phyloP scores from a whole-genome alignment of 495 filamentous ascomycete species.

The Immersiella caudata region DNA sequence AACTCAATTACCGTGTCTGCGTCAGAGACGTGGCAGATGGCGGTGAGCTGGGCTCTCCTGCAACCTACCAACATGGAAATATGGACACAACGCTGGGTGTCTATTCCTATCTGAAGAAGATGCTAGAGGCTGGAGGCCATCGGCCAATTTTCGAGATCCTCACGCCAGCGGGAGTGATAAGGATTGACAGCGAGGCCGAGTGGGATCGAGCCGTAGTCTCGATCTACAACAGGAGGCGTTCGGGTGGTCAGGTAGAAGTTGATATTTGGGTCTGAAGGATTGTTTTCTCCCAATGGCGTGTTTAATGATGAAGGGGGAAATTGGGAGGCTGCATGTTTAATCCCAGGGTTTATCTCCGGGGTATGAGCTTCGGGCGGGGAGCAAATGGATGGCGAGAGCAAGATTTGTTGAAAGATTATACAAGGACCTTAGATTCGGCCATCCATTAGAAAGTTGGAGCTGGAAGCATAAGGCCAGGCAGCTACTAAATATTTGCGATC shows the following conservation, averaged over 20 bases:
- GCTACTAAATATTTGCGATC: no score
- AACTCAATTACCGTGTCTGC: conserved; percentile 26
- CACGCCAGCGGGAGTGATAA: conserved; percentile 16
- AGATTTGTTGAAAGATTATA: no score
- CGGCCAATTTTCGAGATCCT: conserved; percentile 21
- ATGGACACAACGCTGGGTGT: conserved; percentile 18
- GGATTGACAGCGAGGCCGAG: conserved; percentile 13
- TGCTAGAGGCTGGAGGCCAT: conserved; percentile 22
- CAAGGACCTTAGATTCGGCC: no score
- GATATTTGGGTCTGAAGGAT: conserved; percentile 25
- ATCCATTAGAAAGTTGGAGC: no score
- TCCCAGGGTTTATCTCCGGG: no score
- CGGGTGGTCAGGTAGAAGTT: conserved; percentile 25
- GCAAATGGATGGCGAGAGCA: no score
- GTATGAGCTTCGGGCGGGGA: no score
- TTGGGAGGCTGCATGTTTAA: no score
- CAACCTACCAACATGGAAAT: conserved; percentile 23
- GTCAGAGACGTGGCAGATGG: conserved; percentile 25
- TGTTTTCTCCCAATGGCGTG: neutral
- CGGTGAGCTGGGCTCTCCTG: conserved; percentile 11
- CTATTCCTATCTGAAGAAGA: conserved; percentile 19
- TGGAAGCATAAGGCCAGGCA: no score
- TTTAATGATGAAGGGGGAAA: neutral
- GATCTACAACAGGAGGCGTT: conserved; percentile 24
- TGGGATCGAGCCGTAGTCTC: conserved; percentile 25